Evolutionary conservation across 2,329 filamentous ascomycete species (phyloP).

Genomic region (Chaetothyriales sp.): DNA sequence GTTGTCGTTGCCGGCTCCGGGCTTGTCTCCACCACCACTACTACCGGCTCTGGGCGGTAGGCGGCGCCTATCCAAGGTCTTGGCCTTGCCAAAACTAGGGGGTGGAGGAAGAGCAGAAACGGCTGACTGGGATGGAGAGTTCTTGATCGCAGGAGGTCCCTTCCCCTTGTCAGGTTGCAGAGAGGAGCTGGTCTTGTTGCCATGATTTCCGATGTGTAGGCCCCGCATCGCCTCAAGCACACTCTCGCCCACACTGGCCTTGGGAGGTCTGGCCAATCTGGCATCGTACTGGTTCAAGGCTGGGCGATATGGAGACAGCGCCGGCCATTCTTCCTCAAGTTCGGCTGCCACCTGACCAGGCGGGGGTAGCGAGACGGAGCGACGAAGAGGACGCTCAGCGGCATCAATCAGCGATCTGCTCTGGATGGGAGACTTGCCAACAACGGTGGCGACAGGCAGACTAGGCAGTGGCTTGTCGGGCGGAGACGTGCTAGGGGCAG

Average conservation of each 20-base stretch:
- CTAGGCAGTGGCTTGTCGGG: constrained; percentile 21
- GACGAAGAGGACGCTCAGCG: constrained; percentile 18
- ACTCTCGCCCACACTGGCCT: constrained; percentile 13
- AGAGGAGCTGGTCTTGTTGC: constrained; percentile 1
- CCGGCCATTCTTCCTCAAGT: constrained; percentile 19
- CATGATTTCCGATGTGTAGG: constrained; percentile 5
- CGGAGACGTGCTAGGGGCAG: constrained; percentile 4
- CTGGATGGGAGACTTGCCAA: constrained; percentile 10
- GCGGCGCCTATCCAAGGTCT: constrained; percentile 8
- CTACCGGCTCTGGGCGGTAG: constrained; percentile 5
- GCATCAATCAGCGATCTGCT: constrained; percentile 20
- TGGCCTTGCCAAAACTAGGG: constrained; percentile 7
- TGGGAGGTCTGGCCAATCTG: constrained; percentile 1
- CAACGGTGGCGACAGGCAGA: constrained; percentile 17
- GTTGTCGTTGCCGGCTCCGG: constrained; percentile 1
- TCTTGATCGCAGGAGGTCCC: neutral
- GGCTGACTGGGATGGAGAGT: constrained; percentile 4
- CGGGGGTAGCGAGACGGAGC: constrained; percentile 11
- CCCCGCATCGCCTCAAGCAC: constrained; percentile 12
- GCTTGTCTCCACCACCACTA: constrained; percentile 1
- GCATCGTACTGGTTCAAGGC: neutral
- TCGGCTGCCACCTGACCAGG: neutral
- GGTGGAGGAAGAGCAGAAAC: constrained; percentile 11
- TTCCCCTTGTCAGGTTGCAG: neutral
- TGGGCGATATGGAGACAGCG: constrained; percentile 11